Percentiles rank a stretch among this genome's conserved stretches.
These are phyloP conservation scores for Fusarium protoensiforme DNA, from an alignment of 2,329 filamentous ascomycete species.

Conservation along the genomic window DNA sequence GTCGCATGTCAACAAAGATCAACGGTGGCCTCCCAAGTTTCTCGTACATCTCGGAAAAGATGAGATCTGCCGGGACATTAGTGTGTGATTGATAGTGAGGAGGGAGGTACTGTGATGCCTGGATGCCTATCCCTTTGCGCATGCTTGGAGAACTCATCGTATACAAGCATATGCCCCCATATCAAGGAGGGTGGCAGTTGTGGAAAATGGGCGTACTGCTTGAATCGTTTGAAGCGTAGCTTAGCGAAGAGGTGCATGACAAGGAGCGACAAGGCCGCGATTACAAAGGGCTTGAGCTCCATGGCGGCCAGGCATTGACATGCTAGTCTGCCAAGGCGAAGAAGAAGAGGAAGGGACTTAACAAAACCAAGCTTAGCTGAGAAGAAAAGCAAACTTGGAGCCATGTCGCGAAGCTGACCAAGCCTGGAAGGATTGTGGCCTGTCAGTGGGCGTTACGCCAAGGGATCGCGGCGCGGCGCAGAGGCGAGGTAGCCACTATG, in stretches of 20 bases:
- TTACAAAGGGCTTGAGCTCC: background rate
- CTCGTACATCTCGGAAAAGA: conserved; percentile 40
- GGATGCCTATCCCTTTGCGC: background rate
- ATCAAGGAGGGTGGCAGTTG: conserved; percentile 2
- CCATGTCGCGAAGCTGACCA: background rate
- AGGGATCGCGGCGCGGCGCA: background rate
- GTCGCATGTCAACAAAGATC: conserved; percentile 50
- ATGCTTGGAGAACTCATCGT: background rate
- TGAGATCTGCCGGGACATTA: background rate
- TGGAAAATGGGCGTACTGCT: conserved; percentile 6
- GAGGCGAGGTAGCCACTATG: background rate
- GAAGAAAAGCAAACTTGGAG: background rate
- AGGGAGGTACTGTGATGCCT: background rate
- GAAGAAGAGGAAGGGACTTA: background rate
- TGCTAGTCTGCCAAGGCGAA: background rate
- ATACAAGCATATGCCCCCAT: conserved; percentile 1
- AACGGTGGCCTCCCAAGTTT: conserved; percentile 47
- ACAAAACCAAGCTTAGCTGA: background rate
- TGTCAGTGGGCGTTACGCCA: background rate
- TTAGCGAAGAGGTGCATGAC: background rate
- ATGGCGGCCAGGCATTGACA: background rate
- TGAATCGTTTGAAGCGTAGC: conserved; percentile 5
- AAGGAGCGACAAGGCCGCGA: background rate
- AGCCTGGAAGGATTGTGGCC: background rate
- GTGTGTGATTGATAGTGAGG: background rate